Conservation (phyloP, 306 rosid species). For the Dryas drummondii region DNA sequence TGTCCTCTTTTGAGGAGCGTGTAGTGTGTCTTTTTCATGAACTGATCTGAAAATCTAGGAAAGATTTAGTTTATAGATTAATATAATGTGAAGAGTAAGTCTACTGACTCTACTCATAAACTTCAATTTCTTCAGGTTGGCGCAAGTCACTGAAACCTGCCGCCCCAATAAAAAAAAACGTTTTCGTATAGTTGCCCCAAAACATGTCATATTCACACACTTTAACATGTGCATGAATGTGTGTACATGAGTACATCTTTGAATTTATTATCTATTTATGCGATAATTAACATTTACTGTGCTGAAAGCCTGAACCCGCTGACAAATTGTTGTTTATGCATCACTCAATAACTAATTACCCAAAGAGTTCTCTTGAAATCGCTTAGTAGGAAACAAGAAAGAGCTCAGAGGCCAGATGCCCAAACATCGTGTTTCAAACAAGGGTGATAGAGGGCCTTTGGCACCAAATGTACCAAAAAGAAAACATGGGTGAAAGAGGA, state of each 20-base stretch:
- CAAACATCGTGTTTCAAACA: neutral
- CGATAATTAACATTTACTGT: neutral
- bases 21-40: slow-evolving; percentile 46
- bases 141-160: neutral
- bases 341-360: too few species aligned
- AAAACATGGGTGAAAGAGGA: neutral
- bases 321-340: neutral
- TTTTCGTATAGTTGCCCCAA: neutral
- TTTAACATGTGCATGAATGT: neutral
- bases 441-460: neutral
- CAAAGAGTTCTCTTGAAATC: too few species aligned
- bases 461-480: too few species aligned
- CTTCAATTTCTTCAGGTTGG: neutral
- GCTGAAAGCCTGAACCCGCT: neutral
- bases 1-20: slow-evolving; percentile 47
- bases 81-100: neutral
- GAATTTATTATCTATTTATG: neutral
- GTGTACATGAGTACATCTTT: neutral
- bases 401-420: neutral
- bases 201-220: neutral
- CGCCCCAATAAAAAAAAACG: slow-evolving; percentile 1
- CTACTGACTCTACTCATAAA: neutral
- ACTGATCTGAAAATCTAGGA: slow-evolving; percentile 59
- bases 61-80: slow-evolving; percentile 43
- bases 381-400: neutral